A percentile compares a stretch with the other conserved stretches of the same genome.
phyloP scores from a whole-genome alignment of 208 protist genomes.

The Phytomonas sp. region DNA sequence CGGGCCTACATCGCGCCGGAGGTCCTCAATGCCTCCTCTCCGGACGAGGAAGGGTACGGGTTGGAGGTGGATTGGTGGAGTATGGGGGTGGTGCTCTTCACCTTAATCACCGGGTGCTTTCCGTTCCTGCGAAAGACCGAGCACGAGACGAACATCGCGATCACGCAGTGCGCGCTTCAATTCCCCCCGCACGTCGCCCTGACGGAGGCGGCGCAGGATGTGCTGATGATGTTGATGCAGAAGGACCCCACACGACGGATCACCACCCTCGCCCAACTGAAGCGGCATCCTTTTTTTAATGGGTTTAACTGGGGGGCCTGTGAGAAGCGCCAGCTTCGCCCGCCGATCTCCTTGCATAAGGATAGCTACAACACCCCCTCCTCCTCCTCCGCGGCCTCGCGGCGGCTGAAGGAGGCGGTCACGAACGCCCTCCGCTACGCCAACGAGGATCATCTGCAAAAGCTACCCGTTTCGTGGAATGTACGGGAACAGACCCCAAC shows the following conservation, averaged over 20 bases:
- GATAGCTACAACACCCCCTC: slow-evolving; percentile 31
- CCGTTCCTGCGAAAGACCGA: slow-evolving; percentile 52
- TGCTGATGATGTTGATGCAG: slow-evolving; percentile 38
- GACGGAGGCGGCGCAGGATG: slow-evolving; percentile 23
- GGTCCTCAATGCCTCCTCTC: slow-evolving; percentile 31
- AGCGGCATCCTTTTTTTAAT: slow-evolving; percentile 48
- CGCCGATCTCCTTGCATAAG: slow-evolving; percentile 48
- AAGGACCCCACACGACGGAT: slow-evolving; percentile 51
- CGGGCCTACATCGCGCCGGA: slow-evolving; percentile 87
- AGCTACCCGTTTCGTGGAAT: background rate
- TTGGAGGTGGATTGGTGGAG: slow-evolving; percentile 81
- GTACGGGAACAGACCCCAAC: background rate
- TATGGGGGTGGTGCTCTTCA: slow-evolving; percentile 71
- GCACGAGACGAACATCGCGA: slow-evolving; percentile 45
- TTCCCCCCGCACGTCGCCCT: slow-evolving; percentile 36
- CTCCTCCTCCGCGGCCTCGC: slow-evolving; percentile 14
- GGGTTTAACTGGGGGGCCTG: slow-evolving; percentile 75
- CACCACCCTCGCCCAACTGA: slow-evolving; percentile 28
- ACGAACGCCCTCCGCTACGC: slow-evolving; percentile 16
- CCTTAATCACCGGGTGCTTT: slow-evolving; percentile 65
- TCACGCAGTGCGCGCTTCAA: slow-evolving; percentile 28
- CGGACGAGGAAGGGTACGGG: slow-evolving; percentile 41
- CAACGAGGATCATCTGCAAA: background rate
- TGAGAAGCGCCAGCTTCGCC: slow-evolving; percentile 30
- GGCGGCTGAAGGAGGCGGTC: slow-evolving; percentile 23